phyloP scores from a whole-genome alignment of 192 early-diverging fungal genomes.

The Coemansia sp. region DNA sequence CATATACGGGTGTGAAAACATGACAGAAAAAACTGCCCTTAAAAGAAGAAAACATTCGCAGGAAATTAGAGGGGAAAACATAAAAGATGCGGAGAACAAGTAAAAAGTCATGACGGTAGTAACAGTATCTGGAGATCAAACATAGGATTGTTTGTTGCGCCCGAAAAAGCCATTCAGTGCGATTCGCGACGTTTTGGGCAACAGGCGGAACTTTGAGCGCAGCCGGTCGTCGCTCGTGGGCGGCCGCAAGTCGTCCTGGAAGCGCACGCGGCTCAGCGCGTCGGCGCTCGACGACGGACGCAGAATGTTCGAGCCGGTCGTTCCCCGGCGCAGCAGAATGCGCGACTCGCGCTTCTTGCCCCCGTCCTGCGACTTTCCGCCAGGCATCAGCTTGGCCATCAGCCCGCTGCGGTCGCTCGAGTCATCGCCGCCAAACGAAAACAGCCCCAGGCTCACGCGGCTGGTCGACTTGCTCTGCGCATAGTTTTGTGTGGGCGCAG shows the following conservation, averaged over 20 bases:
- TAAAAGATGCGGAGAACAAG: neutral
- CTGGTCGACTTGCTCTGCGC: neutral
- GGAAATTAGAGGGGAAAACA: neutral
- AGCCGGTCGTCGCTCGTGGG: slow-evolving; percentile 14
- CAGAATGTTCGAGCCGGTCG: slow-evolving; percentile 13
- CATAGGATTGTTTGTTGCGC: slow-evolving; percentile 23
- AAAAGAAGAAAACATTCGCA: slow-evolving; percentile 5
- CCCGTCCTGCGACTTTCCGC: neutral
- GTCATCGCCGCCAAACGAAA: slow-evolving; percentile 9
- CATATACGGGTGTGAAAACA: neutral
- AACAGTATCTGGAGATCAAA: slow-evolving; percentile 3
- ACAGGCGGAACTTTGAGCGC: slow-evolving; percentile 22
- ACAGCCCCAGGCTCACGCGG: slow-evolving; percentile 11
- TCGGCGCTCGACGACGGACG: slow-evolving; percentile 31
- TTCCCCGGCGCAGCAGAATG: slow-evolving; percentile 3
- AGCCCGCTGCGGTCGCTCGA: slow-evolving; percentile 5
- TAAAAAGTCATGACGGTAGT: neutral
- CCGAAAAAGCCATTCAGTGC: slow-evolving; percentile 38
- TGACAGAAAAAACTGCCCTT: too few relatives aligned
- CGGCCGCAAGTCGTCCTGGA: slow-evolving; percentile 5
- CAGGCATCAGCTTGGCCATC: slow-evolving; percentile 11
- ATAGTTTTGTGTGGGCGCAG: neutral
- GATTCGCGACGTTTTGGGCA: slow-evolving; percentile 38
- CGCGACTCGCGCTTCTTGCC: slow-evolving; percentile 4
- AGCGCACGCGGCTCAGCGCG: slow-evolving; percentile 4